Percentiles rank a stretch among this genome's conserved stretches.
These are phyloP conservation scores for Moniliophthora roreri DNA, from an alignment of 1,284 basidiomycete genomes.

Conservation along the genomic window DNA sequence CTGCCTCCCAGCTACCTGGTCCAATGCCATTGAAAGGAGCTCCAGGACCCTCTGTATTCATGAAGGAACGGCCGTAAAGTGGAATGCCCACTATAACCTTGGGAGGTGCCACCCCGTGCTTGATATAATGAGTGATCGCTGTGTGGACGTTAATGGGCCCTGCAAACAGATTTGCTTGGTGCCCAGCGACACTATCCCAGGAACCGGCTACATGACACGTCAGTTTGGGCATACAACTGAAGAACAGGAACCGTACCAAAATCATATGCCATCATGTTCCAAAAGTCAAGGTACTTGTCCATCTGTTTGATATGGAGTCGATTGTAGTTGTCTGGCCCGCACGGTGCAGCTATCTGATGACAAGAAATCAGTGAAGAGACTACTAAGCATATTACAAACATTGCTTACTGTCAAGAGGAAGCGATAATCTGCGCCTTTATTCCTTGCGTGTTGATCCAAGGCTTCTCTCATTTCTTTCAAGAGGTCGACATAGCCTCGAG, in stretches of 20 bases:
- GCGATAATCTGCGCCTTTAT: constrained; percentile 58
- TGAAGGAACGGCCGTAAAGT: constrained; percentile 90
- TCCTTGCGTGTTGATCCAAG: constrained; percentile 64
- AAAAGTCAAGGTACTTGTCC: constrained; percentile 88
- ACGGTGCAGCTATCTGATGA: constrained; percentile 84
- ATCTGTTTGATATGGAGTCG: constrained; percentile 80
- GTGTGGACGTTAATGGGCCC: constrained; percentile 63
- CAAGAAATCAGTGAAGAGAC: constrained; percentile 3
- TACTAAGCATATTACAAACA: background rate
- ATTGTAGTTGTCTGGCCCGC: constrained; percentile 85
- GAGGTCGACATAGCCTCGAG: constrained; percentile 70
- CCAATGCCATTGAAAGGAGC: constrained; percentile 77
- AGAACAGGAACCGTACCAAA: constrained; percentile 61
- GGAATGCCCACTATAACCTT: constrained; percentile 92
- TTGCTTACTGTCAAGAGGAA: constrained; percentile 73
- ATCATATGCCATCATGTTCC: constrained; percentile 96
- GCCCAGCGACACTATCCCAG: constrained; percentile 77
- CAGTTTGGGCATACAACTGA: constrained; percentile 7
- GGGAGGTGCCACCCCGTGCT: constrained; percentile 68
- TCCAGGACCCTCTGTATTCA: constrained; percentile 83
- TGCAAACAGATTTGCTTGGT: constrained; percentile 88
- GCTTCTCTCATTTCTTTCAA: constrained; percentile 69
- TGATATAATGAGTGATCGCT: constrained; percentile 74
- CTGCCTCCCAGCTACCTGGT: constrained; percentile 72
- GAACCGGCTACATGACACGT: constrained; percentile 59